These are phyloP conservation scores for Penicillium corylophilum DNA, from an alignment of 2,329 filamentous ascomycete genomes.

Conservation along the genomic window DNA sequence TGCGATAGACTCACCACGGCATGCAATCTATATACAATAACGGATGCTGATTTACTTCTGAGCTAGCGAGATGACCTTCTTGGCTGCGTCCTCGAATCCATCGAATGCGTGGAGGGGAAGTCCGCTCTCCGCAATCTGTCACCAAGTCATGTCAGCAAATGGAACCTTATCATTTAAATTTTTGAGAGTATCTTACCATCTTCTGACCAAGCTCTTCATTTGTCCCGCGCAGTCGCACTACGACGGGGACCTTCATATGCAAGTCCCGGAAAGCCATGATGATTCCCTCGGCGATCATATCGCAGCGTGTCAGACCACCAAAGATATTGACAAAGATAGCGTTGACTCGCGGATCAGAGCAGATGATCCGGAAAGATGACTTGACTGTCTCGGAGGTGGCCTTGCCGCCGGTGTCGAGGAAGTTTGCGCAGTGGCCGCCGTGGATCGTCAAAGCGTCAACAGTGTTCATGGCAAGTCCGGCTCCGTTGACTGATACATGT, in stretches of 20 bases:
- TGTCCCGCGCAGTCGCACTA: conserved; percentile 74
- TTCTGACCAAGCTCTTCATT: conserved; percentile 69
- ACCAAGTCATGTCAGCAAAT: conserved; percentile 9
- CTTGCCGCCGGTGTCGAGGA: conserved; percentile 86
- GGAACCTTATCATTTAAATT: background rate
- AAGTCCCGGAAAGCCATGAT: conserved; percentile 71
- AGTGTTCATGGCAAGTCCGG: conserved; percentile 88
- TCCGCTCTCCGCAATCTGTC: conserved; percentile 63
- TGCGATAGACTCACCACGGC: no score
- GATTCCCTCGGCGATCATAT: conserved; percentile 78
- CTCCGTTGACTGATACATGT: conserved; percentile 67
- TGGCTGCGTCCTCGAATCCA: conserved; percentile 70
- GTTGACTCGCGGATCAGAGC: conserved; percentile 68
- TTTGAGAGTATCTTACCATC: conserved; percentile 47
- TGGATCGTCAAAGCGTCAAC: conserved; percentile 72
- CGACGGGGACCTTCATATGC: conserved; percentile 65
- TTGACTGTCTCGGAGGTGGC: conserved; percentile 80
- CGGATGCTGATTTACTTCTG: background rate
- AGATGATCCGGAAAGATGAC: conserved; percentile 70
- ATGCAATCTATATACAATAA: background rate
- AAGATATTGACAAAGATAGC: conserved; percentile 73
- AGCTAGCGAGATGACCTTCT: conserved; percentile 55
- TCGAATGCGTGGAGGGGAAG: conserved; percentile 70
- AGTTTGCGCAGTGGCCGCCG: conserved; percentile 73
- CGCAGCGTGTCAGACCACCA: conserved; percentile 68